Conservation (phyloP, 257 asterid species). For the Nicotiana undulata region DNA sequence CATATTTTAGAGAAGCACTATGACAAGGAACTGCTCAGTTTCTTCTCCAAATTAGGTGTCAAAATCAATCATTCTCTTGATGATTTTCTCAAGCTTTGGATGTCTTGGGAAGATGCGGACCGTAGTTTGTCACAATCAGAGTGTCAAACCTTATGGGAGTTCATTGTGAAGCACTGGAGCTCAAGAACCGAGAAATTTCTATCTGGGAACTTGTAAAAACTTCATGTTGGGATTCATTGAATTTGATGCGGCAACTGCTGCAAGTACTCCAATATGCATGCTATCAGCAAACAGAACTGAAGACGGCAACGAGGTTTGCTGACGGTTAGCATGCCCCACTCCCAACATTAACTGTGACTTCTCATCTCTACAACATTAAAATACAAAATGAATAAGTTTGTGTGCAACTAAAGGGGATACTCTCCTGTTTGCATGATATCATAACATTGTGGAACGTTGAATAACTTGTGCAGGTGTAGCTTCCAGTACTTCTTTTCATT, state of each 20-base stretch:
- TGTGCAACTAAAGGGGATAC: neutral
- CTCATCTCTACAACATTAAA: constrained; percentile 49
- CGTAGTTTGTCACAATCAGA: constrained; percentile 14
- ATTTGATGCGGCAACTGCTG: constrained; percentile 76
- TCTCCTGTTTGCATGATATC: neutral
- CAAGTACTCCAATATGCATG: constrained; percentile 98
- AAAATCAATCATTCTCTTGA: constrained; percentile 20
- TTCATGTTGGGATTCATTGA: constrained; percentile 25
- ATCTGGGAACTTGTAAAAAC: constrained; percentile 14
- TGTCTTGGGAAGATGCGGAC: constrained; percentile 17
- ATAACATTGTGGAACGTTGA: neutral
- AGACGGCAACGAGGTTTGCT: constrained; percentile 76
- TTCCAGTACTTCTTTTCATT: neutral
- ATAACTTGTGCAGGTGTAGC: neutral
- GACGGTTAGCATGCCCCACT: constrained; percentile 87
- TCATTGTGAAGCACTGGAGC: constrained; percentile 24
- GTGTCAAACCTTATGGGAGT: constrained; percentile 27
- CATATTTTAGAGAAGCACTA: constrained; percentile 23
- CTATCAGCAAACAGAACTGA: constrained; percentile 96
- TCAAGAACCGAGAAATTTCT: constrained; percentile 5
- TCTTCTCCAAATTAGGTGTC: constrained; percentile 22
- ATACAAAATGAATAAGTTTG: neutral
- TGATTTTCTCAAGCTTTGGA: constrained; percentile 30
- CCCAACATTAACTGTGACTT: constrained; percentile 81
- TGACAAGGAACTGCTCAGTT: constrained; percentile 4